Conservation (phyloP, 495 filamentous ascomycete species). For the Podospora conica region DNA sequence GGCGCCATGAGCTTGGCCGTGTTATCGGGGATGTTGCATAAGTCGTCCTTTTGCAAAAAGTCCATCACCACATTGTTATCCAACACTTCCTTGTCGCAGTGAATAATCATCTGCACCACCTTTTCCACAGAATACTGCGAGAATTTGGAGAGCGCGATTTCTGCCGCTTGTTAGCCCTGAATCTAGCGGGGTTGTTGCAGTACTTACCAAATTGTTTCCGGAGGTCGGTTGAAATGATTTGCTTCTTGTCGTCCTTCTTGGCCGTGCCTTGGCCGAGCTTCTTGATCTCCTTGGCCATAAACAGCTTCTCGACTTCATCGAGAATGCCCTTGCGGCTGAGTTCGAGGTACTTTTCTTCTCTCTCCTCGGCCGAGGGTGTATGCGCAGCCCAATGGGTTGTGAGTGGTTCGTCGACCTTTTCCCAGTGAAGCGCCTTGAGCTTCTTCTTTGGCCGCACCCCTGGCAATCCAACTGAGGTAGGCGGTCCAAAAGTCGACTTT, state of each 20-base stretch:
- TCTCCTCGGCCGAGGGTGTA: constrained; percentile 69
- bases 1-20: constrained; percentile 85
- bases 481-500: constrained; percentile 28
- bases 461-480: constrained; percentile 49
- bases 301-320: constrained; percentile 94
- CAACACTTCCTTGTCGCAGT: constrained; percentile 85
- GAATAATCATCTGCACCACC: constrained; percentile 86
- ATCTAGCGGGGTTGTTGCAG: background rate
- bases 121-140: constrained; percentile 73
- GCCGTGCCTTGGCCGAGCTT: constrained; percentile 56
- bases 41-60: constrained; percentile 84
- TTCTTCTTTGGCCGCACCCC: constrained; percentile 95
- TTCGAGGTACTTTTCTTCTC: constrained; percentile 92
- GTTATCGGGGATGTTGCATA: constrained; percentile 89
- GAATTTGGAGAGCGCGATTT: constrained; percentile 90
- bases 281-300: constrained; percentile 96
- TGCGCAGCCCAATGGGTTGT: constrained; percentile 94
- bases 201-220: constrained; percentile 74
- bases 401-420: constrained; percentile 91
- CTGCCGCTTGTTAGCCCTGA: constrained; percentile 32
- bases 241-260: constrained; percentile 91
- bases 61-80: constrained; percentile 97
- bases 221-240: constrained; percentile 87
- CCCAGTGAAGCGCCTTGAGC: constrained; percentile 98
- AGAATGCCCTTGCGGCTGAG: constrained; percentile 88